Conservation (phyloP, 2,329 filamentous ascomycete species). For the Fusarium transvaalense region DNA sequence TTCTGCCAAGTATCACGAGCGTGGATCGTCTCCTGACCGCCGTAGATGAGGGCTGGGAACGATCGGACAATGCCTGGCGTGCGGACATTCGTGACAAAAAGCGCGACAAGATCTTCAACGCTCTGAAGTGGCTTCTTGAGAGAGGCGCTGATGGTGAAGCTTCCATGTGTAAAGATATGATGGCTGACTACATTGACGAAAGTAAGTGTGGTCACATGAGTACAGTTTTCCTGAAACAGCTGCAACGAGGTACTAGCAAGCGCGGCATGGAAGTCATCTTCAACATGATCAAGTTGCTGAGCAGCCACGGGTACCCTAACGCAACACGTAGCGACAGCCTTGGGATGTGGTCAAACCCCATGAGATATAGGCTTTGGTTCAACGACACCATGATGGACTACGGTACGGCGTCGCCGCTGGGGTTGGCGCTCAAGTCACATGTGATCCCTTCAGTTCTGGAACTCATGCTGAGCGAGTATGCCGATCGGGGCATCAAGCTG, state of each 20-base stretch:
- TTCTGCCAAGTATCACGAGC: not conserved
- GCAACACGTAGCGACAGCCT: not conserved
- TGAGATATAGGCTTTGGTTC: no score
- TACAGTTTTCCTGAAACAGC: not conserved
- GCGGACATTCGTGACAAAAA: not conserved
- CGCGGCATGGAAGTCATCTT: not conserved
- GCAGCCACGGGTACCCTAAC: not conserved
- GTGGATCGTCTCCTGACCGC: conserved; percentile 2
- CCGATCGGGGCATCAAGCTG: not conserved
- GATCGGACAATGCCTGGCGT: no score
- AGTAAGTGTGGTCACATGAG: conserved; percentile 1
- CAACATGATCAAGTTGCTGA: conserved; percentile 6
- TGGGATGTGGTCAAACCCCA: no score
- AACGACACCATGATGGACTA: not conserved
- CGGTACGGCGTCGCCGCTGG: not conserved
- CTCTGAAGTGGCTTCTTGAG: conserved; percentile 22
- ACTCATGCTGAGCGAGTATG: conserved; percentile 9
- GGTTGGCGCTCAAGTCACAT: conserved; percentile 11
- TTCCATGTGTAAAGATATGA: not conserved
- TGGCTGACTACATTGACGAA: no score
- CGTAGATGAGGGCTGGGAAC: not conserved
- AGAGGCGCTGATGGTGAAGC: conserved; percentile 1
- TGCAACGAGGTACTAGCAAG: not conserved
- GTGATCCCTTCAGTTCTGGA: conserved; percentile 14
- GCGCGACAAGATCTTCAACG: not conserved